A percentile compares a stretch with the other conserved stretches of the same genome.
Evolutionary conservation across 2,329 filamentous ascomycete species (phyloP).

Genomic region (Colletotrichum aenigma): DNA sequence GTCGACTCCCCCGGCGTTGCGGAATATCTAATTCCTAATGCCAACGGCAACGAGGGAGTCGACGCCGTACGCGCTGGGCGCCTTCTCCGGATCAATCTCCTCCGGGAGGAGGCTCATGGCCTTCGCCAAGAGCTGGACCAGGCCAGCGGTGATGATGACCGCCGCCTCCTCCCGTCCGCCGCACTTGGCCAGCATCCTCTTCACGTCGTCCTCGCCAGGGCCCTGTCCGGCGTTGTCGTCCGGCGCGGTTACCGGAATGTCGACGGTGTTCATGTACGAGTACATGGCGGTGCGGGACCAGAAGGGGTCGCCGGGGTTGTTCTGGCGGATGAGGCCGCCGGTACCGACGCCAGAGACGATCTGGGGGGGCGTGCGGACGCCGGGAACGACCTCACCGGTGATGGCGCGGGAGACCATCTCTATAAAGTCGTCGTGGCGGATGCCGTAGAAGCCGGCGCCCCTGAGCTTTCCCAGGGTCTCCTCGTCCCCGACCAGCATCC

Average conservation of each 20-base stretch:
- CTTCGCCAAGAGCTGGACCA: constrained; percentile 45
- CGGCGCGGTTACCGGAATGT: constrained; percentile 41
- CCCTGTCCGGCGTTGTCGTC: not conserved
- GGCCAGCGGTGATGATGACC: constrained; percentile 37
- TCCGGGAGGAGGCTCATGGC: constrained; percentile 48
- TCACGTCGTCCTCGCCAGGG: constrained; percentile 26
- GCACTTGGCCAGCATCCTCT: constrained; percentile 34
- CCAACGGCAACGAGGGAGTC: constrained; percentile 57
- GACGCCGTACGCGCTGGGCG: constrained; percentile 52
- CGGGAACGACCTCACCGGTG: constrained; percentile 32
- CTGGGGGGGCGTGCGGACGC: constrained; percentile 44
- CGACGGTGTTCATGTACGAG: constrained; percentile 50
- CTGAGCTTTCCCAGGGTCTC: constrained; percentile 51
- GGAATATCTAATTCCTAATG: constrained; percentile 19
- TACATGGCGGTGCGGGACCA: constrained; percentile 57
- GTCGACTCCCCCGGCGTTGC: constrained; percentile 18
- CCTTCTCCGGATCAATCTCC: constrained; percentile 46
- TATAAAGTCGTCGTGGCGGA: constrained; percentile 55
- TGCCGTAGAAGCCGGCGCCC: constrained; percentile 58
- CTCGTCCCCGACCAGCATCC: constrained; percentile 58
- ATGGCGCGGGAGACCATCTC: constrained; percentile 52
- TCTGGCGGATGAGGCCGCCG: constrained; percentile 57
- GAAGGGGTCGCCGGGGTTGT: constrained; percentile 56
- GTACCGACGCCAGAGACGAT: constrained; percentile 59
- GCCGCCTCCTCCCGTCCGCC: constrained; percentile 32